Percentiles rank a stretch among this genome's conserved stretches.
Conservation (phyloP, 805 yeast species). For the Ogataea minuta region DNA sequence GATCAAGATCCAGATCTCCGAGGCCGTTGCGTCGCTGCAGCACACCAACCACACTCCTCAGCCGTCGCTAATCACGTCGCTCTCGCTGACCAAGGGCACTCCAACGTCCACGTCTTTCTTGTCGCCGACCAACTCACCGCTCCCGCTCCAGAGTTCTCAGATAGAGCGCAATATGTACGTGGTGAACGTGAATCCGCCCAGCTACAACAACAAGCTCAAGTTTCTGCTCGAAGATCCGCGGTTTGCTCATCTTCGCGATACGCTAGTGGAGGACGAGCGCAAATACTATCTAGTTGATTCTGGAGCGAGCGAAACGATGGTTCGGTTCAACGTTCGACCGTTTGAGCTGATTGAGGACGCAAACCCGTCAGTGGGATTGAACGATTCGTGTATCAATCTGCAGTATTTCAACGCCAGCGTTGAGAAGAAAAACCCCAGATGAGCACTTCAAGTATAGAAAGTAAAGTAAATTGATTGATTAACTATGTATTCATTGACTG, state of each 20-base stretch:
- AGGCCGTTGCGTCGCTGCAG: slow-evolving; percentile 21
- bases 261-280: slow-evolving; percentile 22
- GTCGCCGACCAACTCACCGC: slow-evolving; percentile 28
- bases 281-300: slow-evolving; percentile 23
- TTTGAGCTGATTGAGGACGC: slow-evolving; percentile 63
- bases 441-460: background rate
- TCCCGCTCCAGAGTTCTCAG: slow-evolving; percentile 26
- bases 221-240: slow-evolving; percentile 21
- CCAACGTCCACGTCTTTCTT: slow-evolving; percentile 21
- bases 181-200: slow-evolving; percentile 33
- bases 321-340: slow-evolving; percentile 42
- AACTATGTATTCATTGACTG: slow-evolving; percentile 5
- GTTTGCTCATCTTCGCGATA: slow-evolving; percentile 28
- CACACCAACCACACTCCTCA: slow-evolving; percentile 12
- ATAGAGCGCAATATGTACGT: slow-evolving; percentile 19
- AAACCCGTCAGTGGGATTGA: slow-evolving; percentile 42
- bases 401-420: slow-evolving; percentile 52
- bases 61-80: slow-evolving; percentile 19
- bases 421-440: slow-evolving; percentile 45
- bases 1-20: slow-evolving; percentile 41
- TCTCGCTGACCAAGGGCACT: slow-evolving; percentile 23
- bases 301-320: slow-evolving; percentile 20
- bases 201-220: slow-evolving; percentile 31
- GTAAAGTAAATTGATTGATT: slow-evolving; percentile 4
- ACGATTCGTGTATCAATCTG: slow-evolving; percentile 54